Evolutionary conservation across 192 early-diverging fungal species (phyloP).

Genomic region (Gonapodya prolifera): DNA sequence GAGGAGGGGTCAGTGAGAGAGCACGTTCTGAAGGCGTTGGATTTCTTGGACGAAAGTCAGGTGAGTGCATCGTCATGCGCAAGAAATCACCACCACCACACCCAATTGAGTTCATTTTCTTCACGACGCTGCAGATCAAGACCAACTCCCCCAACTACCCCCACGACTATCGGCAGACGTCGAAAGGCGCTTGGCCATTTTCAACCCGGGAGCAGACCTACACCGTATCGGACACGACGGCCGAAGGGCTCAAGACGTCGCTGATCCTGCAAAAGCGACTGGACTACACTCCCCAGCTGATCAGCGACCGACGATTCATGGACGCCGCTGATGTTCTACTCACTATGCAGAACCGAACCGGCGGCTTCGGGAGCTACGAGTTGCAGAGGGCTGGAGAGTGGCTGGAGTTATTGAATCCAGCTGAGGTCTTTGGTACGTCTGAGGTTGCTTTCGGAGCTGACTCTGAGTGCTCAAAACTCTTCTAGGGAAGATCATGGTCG

Average conservation of each 20-base stretch:
- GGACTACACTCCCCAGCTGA: slow-evolving; percentile 29
- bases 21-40: slow-evolving; percentile 49
- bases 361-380: slow-evolving; percentile 93
- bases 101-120: neutral
- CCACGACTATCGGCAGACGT: slow-evolving; percentile 64
- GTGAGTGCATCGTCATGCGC: neutral
- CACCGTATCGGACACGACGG: slow-evolving; percentile 90
- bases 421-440: slow-evolving; percentile 88
- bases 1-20: slow-evolving; percentile 39
- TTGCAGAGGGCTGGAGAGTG: slow-evolving; percentile 57
- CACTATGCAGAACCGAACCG: slow-evolving; percentile 80
- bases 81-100: neutral
- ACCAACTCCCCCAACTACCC: slow-evolving; percentile 50
- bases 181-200: slow-evolving; percentile 95
- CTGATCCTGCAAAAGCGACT: slow-evolving; percentile 58
- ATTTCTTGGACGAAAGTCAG: slow-evolving; percentile 68
- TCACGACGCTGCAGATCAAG: slow-evolving; percentile 49
- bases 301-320: slow-evolving; percentile 57
- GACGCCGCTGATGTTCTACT: slow-evolving; percentile 86
- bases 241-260: slow-evolving; percentile 80
- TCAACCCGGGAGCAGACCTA: slow-evolving; percentile 85
- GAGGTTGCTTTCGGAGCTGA: neutral
- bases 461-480: neutral
- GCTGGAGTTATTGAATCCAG: slow-evolving; percentile 84
- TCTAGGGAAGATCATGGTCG: slow-evolving; percentile 68